Evolutionary conservation across 2,329 filamentous ascomycete genomes (phyloP).

Genomic region (Fusarium sp.): DNA sequence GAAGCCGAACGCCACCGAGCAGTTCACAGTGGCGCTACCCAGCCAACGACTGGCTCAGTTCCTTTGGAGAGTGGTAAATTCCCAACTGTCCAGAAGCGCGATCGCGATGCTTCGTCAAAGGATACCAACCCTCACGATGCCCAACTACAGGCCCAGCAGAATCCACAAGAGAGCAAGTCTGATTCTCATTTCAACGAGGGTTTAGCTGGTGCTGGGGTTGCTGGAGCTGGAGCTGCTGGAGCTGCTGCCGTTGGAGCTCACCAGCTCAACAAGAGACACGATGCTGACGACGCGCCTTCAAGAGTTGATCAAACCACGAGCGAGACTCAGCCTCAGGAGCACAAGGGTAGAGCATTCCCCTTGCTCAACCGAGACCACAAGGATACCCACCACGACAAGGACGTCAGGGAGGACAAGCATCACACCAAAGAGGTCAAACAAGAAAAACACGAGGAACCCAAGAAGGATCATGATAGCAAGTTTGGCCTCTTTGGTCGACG

Average conservation of each 20-base stretch:
- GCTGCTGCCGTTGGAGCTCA: slow-evolving; percentile 12
- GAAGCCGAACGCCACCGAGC: slow-evolving; percentile 14
- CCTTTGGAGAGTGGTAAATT: slow-evolving; percentile 11
- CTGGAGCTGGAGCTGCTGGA: slow-evolving; percentile 10
- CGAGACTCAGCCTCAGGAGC: slow-evolving; percentile 5
- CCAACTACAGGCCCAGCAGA: not conserved
- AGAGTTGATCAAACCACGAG: not conserved
- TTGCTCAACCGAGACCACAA: slow-evolving; percentile 22
- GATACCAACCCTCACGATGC: slow-evolving; percentile 2
- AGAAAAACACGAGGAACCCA: slow-evolving; percentile 5
- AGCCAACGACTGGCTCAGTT: slow-evolving; percentile 2
- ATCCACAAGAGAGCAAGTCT: not conserved
- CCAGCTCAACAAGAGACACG: slow-evolving; percentile 9
- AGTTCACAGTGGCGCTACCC: not conserved
- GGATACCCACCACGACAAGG: not conserved
- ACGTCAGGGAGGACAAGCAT: not conserved
- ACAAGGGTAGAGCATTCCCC: slow-evolving; percentile 27
- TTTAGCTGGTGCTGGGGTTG: not conserved
- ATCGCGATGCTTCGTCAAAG: slow-evolving; percentile 1
- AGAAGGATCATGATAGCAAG: slow-evolving; percentile 22
- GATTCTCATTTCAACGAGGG: slow-evolving; percentile 21
- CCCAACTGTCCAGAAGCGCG: not conserved
- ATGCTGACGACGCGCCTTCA: not conserved
- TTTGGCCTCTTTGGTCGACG: slow-evolving; percentile 24
- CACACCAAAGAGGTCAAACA: not conserved